These are phyloP conservation scores for Hemisphaericaspora lyxosophila DNA, from an alignment of 1,139 yeast genomes.

Conservation along the genomic window DNA sequence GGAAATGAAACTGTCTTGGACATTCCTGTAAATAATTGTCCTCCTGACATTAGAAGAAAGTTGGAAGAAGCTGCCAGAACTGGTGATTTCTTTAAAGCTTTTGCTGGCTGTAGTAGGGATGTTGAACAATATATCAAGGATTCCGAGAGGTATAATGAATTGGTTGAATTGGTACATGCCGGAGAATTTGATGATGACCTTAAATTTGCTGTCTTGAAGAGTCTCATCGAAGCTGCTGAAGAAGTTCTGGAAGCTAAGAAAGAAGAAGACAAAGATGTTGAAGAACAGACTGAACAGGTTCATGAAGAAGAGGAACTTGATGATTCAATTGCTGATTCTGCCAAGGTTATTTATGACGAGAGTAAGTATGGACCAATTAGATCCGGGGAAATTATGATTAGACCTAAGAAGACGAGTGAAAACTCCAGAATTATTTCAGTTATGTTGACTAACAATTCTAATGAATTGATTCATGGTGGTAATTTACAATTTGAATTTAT, in stretches of 20 bases:
- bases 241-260: background rate
- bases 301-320: slow-evolving; percentile 4
- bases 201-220: slow-evolving; percentile 21
- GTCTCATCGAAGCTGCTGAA: slow-evolving; percentile 2
- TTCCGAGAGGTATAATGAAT: slow-evolving; percentile 28
- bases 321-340: background rate
- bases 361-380: background rate
- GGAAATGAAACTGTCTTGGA: slow-evolving; percentile 23
- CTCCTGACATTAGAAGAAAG: slow-evolving; percentile 18
- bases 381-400: slow-evolving; percentile 13
- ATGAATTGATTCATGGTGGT: slow-evolving; percentile 28
- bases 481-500: slow-evolving; percentile 29
- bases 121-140: slow-evolving; percentile 24
- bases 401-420: slow-evolving; percentile 20
- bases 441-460: slow-evolving; percentile 28
- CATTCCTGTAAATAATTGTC: slow-evolving; percentile 28
- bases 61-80: slow-evolving; percentile 16
- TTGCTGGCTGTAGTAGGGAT: slow-evolving; percentile 21
- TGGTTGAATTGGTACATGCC: slow-evolving; percentile 15
- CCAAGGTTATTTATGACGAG: background rate
- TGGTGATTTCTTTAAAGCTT: slow-evolving; percentile 13
- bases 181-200: slow-evolving; percentile 20
- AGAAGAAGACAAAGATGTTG: background rate
- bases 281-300: background rate
- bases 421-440: slow-evolving; percentile 27